Percentiles rank a stretch among this genome's conserved stretches.
phyloP scores from a whole-genome alignment of 2,329 filamentous ascomycete genomes.

The Scedosporium apiospermum region DNA sequence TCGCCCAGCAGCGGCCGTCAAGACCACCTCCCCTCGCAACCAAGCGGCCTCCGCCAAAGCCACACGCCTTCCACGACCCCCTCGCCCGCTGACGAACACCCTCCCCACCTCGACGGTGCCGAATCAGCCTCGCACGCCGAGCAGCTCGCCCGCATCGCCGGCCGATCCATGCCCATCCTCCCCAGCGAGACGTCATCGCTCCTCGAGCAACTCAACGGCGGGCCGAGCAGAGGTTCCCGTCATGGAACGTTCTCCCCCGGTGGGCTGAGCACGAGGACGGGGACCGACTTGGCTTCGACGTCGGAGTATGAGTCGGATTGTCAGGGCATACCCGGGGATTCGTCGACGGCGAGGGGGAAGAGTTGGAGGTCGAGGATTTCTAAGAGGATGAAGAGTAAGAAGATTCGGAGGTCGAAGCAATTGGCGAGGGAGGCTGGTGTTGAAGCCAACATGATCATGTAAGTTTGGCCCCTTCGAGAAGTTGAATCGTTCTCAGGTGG shows the following conservation, averaged over 20 bases:
- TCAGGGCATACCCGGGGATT: background rate
- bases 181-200: slow-evolving; percentile 3
- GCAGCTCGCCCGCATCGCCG: background rate
- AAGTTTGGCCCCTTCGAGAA: background rate
- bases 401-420: background rate
- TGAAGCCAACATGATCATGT: background rate
- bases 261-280: background rate
- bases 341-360: background rate
- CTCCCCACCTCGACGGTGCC: background rate
- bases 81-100: background rate
- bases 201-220: background rate
- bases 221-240: background rate
- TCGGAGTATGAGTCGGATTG: background rate
- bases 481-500: too few species aligned
- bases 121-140: background rate
- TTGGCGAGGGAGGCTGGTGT: slow-evolving; percentile 5
- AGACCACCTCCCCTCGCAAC: slow-evolving; percentile 31
- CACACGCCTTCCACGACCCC: slow-evolving; percentile 21
- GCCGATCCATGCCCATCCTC: background rate
- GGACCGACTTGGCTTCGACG: background rate
- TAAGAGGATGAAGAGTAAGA: slow-evolving; percentile 5
- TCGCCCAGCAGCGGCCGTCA: background rate
- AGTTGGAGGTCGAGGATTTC: background rate
- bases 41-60: slow-evolving; percentile 36
- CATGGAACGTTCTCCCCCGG: background rate